A percentile compares a stretch with the other conserved stretches of the same genome.
Evolutionary conservation across 208 protist genomes (phyloP).

Genomic region (Leishmania guyanensis): DNA sequence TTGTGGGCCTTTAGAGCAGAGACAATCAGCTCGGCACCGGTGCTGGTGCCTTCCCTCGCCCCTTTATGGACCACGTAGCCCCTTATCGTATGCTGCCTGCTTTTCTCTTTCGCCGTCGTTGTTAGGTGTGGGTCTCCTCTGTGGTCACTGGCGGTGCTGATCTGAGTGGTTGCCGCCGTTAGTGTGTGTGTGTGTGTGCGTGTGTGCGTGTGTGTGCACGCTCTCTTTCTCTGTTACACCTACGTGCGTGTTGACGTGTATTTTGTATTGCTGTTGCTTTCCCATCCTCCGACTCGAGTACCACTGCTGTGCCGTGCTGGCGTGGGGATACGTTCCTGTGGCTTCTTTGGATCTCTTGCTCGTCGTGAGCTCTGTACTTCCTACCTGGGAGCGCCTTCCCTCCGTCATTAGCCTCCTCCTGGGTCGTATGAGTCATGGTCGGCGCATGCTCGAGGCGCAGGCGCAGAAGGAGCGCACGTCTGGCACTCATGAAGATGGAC

Average conservation of each 20-base stretch:
- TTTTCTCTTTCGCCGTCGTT: background rate
- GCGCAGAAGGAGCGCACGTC: constrained; percentile 34
- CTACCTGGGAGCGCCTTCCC: background rate
- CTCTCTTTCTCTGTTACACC: background rate
- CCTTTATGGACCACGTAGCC: background rate
- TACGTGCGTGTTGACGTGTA: no score
- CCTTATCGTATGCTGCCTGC: background rate
- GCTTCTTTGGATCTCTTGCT: background rate
- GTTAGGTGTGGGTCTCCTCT: background rate
- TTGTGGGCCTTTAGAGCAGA: background rate
- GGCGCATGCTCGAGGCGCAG: constrained; percentile 62
- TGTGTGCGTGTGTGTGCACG: background rate
- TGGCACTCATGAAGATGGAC: constrained; percentile 14
- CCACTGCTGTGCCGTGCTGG: background rate
- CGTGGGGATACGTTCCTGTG: background rate
- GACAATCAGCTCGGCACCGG: background rate
- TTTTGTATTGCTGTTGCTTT: background rate
- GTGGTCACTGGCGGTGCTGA: background rate
- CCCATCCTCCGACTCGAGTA: background rate
- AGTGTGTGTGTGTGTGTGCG: background rate
- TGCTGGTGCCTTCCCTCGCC: background rate
- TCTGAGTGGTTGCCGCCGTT: background rate
- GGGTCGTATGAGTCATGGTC: constrained; percentile 43
- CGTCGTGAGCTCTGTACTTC: background rate
- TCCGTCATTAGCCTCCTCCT: background rate